Evolutionary conservation across 73 alveolate genomes (phyloP).

Genomic region (Paramecium caudatum): DNA sequence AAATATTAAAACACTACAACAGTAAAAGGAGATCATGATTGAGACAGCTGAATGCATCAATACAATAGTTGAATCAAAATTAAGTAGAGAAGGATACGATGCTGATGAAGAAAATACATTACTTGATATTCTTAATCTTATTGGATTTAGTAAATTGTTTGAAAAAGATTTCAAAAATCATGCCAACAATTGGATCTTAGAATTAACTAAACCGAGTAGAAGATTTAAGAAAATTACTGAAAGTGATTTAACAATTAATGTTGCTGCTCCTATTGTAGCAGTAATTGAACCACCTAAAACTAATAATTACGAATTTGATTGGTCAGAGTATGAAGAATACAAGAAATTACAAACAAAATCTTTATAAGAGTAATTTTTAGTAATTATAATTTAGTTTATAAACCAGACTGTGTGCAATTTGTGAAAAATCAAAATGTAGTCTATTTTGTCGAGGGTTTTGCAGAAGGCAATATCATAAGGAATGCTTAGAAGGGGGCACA

Average conservation of each 20-base stretch:
- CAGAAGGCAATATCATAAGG: slow-evolving; percentile 83
- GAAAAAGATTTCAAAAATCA: slow-evolving; percentile 61
- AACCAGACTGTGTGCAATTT: slow-evolving; percentile 77
- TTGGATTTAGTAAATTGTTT: slow-evolving; percentile 67
- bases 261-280: neutral
- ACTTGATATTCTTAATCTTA: slow-evolving; percentile 75
- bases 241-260: slow-evolving; percentile 54
- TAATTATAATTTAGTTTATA: neutral
- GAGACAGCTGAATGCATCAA: slow-evolving; percentile 78
- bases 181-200: slow-evolving; percentile 62
- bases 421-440: slow-evolving; percentile 77
- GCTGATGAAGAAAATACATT: slow-evolving; percentile 84
- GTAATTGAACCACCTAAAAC: neutral
- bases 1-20: slow-evolving; percentile 3
- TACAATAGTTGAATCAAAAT: slow-evolving; percentile 76
- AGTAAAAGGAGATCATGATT: slow-evolving; percentile 75
- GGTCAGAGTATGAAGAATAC: slow-evolving; percentile 58
- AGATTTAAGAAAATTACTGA: slow-evolving; percentile 66
- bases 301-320: slow-evolving; percentile 8
- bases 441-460: slow-evolving; percentile 87
- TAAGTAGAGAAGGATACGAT: slow-evolving; percentile 77
- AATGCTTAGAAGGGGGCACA: slow-evolving; percentile 79
- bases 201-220: slow-evolving; percentile 65
- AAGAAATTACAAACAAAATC: slow-evolving; percentile 28
- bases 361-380: slow-evolving; percentile 12